Evolutionary conservation across 352 stramenopile genomes (phyloP), one percentile per base, ranked within the genome.

Genomic region (Globisporangium viniferum): DNA sequence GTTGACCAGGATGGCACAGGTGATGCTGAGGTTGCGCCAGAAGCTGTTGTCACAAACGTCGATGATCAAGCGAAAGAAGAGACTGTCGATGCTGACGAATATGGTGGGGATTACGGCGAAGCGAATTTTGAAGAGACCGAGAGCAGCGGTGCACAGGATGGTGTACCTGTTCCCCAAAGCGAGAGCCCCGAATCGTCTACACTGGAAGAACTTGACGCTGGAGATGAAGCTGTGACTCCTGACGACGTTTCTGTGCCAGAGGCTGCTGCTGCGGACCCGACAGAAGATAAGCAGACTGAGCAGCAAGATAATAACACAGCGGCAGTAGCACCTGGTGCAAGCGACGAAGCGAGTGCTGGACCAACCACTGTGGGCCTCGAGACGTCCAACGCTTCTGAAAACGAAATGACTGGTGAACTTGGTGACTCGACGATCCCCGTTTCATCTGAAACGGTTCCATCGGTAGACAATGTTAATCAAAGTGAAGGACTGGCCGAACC

Each of bases 31-130:
- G 0, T 18, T 2, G 24, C 5, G 41, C 29, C 31, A 33, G 41
- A 8, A 33, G 10, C 15, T 15, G 5, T 9, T 29, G 33, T 22
- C 6, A 14, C 29, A 59, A 44, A 22, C 35, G 36, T 14, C 24
- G 14, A 53, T 7, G 24, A n/a, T 20, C 14, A n/a, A 6, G 14
- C 4, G 39, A 48, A 48, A n/a, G 62, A 58, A 57, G 22, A n/a
- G 18, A 2, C 12, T 59, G 18, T 31, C 20, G 55, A 59, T 7
- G 46, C 20, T 8, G 41, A 27, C 7, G 62, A 56, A 24, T 67
- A 69, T 36, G 48, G n/a, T 9, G 68, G 70, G 39, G 64, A 70
- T 14, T 61, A 66, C 2, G 49, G 59, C 18, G 65, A 65, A 18
- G 65, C 60, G 9, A 57, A 67, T 18, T 68, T 72, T 27, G 67